phyloP scores from a whole-genome alignment of 2,329 filamentous ascomycete genomes.

The Phoma herbarum region DNA sequence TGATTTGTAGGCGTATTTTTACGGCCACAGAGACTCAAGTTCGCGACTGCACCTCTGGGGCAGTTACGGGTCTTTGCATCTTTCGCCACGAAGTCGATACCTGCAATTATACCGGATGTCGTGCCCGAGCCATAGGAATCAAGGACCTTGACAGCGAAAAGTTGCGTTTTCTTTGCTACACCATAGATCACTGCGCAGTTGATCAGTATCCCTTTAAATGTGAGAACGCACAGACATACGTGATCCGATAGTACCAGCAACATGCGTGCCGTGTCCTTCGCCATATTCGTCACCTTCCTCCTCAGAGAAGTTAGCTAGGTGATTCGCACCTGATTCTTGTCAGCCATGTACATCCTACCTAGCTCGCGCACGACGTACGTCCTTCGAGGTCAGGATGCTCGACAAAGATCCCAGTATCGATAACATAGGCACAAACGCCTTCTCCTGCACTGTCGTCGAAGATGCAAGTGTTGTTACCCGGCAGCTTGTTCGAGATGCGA shows the following conservation, averaged over 20 bases:
- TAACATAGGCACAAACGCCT: slow-evolving; percentile 64
- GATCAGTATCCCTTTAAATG: not conserved
- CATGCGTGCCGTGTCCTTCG: slow-evolving; percentile 50
- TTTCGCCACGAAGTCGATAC: slow-evolving; percentile 34
- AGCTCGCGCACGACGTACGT: slow-evolving; percentile 34
- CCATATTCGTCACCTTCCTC: slow-evolving; percentile 37
- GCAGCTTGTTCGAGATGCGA: slow-evolving; percentile 48
- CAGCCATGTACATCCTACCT: not conserved
- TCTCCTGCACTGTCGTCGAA: slow-evolving; percentile 51
- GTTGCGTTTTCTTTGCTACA: slow-evolving; percentile 46
- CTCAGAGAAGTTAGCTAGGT: slow-evolving; percentile 38
- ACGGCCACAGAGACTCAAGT: slow-evolving; percentile 47
- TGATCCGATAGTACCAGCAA: slow-evolving; percentile 47
- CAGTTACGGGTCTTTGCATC: slow-evolving; percentile 33
- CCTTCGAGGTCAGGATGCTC: slow-evolving; percentile 58
- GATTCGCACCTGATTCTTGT: slow-evolving; percentile 31
- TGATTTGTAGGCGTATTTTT: slow-evolving; percentile 37
- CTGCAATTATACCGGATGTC: slow-evolving; percentile 37
- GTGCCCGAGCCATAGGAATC: slow-evolving; percentile 36
- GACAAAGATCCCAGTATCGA: slow-evolving; percentile 69
- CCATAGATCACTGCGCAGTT: slow-evolving; percentile 36
- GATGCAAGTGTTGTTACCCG: slow-evolving; percentile 44
- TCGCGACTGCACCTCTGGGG: slow-evolving; percentile 44
- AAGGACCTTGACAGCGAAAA: slow-evolving; percentile 51
- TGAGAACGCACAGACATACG: not conserved